Evolutionary conservation across 805 yeast genomes (phyloP).

Genomic region (Metschnikowia santaceciliae): DNA sequence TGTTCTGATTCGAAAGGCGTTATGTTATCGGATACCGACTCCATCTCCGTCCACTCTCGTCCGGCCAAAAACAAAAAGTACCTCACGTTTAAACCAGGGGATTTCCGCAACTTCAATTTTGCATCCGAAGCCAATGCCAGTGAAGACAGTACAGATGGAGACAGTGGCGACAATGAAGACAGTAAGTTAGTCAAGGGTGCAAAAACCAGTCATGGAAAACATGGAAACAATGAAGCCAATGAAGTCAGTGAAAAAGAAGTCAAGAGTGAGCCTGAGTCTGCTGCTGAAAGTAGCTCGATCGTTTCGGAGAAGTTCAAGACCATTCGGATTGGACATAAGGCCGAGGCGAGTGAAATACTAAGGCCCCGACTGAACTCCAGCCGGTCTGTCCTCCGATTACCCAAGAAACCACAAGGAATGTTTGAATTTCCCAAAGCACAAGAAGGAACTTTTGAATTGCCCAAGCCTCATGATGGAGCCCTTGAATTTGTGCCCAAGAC

Average conservation of each 20-base stretch:
- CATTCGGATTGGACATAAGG: not conserved
- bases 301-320: constrained; percentile 1
- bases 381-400: not conserved
- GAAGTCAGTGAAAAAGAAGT: not conserved
- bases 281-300: not conserved
- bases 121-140: too few relatives aligned
- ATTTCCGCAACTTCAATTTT: not conserved
- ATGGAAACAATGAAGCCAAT: not conserved
- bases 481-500: not conserved
- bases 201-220: too few relatives aligned
- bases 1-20: not conserved
- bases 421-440: too few relatives aligned
- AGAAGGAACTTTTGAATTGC: too few relatives aligned
- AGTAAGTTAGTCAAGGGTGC: not conserved
- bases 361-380: not conserved
- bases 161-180: not conserved
- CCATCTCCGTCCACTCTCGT: not conserved
- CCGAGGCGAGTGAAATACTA: not conserved
- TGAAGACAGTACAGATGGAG: not conserved
- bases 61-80: not conserved
- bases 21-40: not conserved
- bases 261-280: not conserved
- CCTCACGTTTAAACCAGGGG: not conserved
- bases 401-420: not conserved
- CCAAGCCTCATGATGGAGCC: not conserved